Base-by-base conservation (phyloP, 2,329 filamentous ascomycete genomes). In the Capronia coronata region DNA sequence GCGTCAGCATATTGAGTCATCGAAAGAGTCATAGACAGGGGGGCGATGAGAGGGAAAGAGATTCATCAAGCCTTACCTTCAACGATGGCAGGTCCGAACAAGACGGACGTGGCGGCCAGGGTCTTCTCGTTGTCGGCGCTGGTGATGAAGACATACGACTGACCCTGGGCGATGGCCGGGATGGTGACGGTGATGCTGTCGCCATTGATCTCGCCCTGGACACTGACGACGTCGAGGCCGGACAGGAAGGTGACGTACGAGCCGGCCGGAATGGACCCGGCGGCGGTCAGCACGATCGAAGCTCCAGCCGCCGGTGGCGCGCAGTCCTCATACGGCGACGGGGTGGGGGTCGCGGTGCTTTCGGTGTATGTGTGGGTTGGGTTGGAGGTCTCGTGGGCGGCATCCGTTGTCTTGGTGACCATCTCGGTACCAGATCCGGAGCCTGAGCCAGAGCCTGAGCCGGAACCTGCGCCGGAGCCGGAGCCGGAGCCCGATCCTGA, bases 1-100 rank as follows among this genome's bases (percentile, higher is more conserved):
- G 10, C 5, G 23, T 27, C 10, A 27, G 23, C 23, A 27, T 27
- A 27, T 27, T 27, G 23, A 27, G 5, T 27, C 23, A 5, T 27
- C 10, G 23, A 5, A 5, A 27, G 23, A 5, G 23, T 27, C 5
- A 5, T 5, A 27, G 23, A 10, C 10, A 27, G 5, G 23, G 23
- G 23, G 5, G 5, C 23, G 10, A 46, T n/a, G n/a, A n/a, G n/a
- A n/a, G n/a, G n/a, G n/a, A n/a, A n/a, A n/a, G n/a, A n/a, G n/a
- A n/a, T n/a, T n/a, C n/a, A n/a, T n/a, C n/a, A n/a, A n/a, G n/a
- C n/a, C 48, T 32, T 27, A 48, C 56, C 54, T 32, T 58, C 50
- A 27, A 58, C n/a, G 18, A 58, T 46, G 4, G 55, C 50, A 39
- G 54, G 55, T 19, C 55, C 55, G 30, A 47, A 52, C 21, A 58